Evolutionary conservation across 164 flowering plant genomes (phyloP).

Genomic region (Platanus orientalis): DNA sequence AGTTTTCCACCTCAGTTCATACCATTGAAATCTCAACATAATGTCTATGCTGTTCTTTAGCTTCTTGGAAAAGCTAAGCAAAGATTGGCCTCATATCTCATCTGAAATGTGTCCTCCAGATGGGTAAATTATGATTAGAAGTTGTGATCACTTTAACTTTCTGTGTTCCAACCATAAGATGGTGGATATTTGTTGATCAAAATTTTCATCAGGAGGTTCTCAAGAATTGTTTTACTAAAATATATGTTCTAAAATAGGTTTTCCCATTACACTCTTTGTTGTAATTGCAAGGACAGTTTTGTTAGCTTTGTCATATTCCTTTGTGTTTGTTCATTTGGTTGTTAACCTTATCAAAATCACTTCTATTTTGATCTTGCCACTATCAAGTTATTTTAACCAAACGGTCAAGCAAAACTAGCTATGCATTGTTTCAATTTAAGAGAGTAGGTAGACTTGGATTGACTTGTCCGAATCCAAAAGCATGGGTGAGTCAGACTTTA

Average conservation of each 20-base stretch:
- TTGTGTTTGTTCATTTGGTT: no score
- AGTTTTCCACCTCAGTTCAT: conserved; percentile 75
- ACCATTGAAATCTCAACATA: conserved; percentile 29
- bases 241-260: conserved; percentile 7
- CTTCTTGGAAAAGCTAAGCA: neutral
- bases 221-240: neutral
- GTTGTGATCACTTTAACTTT: neutral
- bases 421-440: no score
- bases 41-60: conserved; percentile 1
- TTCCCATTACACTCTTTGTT: neutral
- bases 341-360: no score
- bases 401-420: no score
- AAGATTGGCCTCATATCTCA: neutral
- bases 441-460: no score
- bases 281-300: conserved; percentile 14
- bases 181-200: conserved; percentile 7
- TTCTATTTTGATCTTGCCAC: no score
- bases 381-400: no score
- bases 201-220: conserved; percentile 8
- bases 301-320: neutral
- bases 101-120: neutral
- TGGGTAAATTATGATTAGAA: conserved; percentile 3
- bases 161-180: neutral
- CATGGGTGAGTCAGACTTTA: no score
- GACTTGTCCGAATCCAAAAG: no score